Base-by-base conservation (phyloP, 768 basidiomycete genomes). In the Coprinopsis marcescibilis region DNA sequence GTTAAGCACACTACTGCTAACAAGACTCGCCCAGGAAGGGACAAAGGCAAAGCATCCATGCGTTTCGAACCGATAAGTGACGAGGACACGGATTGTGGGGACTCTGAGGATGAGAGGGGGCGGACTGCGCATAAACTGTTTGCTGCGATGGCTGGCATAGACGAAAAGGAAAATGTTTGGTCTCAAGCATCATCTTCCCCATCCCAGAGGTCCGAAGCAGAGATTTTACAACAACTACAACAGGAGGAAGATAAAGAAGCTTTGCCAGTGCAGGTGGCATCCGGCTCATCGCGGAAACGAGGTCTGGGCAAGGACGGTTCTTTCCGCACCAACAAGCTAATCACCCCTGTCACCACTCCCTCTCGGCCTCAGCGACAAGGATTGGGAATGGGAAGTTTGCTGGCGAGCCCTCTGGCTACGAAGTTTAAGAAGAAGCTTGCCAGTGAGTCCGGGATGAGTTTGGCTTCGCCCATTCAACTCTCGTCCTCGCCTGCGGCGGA, bases 61-160 rank as follows among this genome's bases (percentile, higher is more conserved):
- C 43, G 38, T 32, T 48, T 30, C 8, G 52, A 54, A 38, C 57
- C 34, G 32, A 51, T 51, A 26, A 55, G 49, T 24, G 65, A 65
- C 17, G 67, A 66, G 7, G 65, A 65, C 24, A 60, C 64, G 2
- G 63, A 68, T 43, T 48, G 44, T 26, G 55, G 54, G 10, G 68
- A 65, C 30, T 68, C 66, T 36, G 76, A 77, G 35, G 75, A 76
- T 38, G 77, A 73, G n/a, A 71, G 73, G 15, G 78, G 71, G 13
- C 65, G 70, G 43, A 81, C 77, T 5, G 81, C 82, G 0, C 75
- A 82, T 52, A 49, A 58, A 3, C 56, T 85, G 2, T 86, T 84
- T 49, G 78, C 74, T 0, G 54, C 57, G 1, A 60, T 65, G 10
- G 66, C 69, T 2, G 65, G 67, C 2, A 60, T 70, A 2, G 59